Evolutionary conservation across 179 eudicot species (phyloP).

Genomic region (Beta macrorhiza): DNA sequence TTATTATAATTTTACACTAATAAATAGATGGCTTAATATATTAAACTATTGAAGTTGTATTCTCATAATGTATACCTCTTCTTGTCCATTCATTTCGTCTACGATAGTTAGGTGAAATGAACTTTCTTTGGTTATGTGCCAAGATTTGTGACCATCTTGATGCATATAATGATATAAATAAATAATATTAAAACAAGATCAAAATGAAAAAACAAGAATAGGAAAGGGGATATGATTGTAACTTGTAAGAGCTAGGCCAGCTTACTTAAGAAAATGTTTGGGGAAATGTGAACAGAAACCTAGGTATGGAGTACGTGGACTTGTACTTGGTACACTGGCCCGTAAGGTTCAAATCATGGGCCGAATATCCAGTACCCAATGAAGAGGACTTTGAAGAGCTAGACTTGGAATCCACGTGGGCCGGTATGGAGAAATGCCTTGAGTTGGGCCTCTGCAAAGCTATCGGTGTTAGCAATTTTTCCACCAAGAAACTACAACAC

Average conservation of each 20-base stretch:
- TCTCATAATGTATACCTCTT: neutral
- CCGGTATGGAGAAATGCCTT: constrained; percentile 60
- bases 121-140: constrained; percentile 1
- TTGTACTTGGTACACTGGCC: constrained; percentile 75
- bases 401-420: constrained; percentile 56
- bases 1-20: too few species aligned
- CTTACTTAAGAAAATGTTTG: neutral
- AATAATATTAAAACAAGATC: too few species aligned
- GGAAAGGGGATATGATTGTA: too few species aligned
- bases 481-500: constrained; percentile 40
- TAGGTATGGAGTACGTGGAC: constrained; percentile 61
- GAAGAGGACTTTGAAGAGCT: constrained; percentile 57
- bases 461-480: constrained; percentile 68
- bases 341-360: constrained; percentile 52
- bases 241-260: neutral
- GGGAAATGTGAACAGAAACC: constrained; percentile 35
- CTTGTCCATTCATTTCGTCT: neutral
- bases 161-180: too few species aligned
- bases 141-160: too few species aligned
- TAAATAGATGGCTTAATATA: too few species aligned
- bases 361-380: constrained; percentile 41
- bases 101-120: constrained; percentile 4
- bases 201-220: too few species aligned
- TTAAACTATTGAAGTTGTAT: too few species aligned
- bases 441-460: constrained; percentile 55